These are phyloP conservation scores for Mrakia frigida DNA, from an alignment of 768 basidiomycete species.

Conservation along the genomic window DNA sequence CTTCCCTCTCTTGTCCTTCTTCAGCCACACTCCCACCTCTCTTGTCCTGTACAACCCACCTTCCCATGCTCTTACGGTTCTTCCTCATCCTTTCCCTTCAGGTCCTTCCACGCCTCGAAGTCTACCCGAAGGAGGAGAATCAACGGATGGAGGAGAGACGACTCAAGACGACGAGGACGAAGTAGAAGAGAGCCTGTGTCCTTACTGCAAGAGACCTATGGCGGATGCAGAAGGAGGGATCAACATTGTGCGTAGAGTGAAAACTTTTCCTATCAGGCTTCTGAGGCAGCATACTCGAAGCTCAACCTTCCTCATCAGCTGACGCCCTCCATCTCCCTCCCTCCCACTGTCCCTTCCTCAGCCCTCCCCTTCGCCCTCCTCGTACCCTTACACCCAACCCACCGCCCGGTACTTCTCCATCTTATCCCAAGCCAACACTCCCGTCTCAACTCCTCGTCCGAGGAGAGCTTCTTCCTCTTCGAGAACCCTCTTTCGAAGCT, in stretches of 20 bases:
- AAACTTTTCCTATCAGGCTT: too few species aligned
- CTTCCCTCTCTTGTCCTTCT: neutral
- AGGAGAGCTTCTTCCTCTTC: neutral
- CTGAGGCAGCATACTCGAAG: neutral
- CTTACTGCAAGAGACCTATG: constrained; percentile 8
- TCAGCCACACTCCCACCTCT: constrained; percentile 59
- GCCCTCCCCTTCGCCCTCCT: neutral
- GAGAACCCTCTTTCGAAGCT: neutral
- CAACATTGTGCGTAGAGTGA: neutral
- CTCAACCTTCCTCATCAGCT: neutral
- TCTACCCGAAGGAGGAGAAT: neutral
- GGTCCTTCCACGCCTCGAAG: neutral
- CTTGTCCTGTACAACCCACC: constrained; percentile 82
- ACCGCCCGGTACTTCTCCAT: constrained; percentile 27
- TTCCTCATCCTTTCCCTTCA: constrained; percentile 9
- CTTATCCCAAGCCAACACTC: constrained; percentile 29
- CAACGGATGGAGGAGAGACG: neutral
- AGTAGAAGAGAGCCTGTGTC: constrained; percentile 10
- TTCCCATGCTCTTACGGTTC: constrained; percentile 73
- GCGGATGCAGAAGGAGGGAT: neutral
- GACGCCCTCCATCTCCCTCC: neutral
- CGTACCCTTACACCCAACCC: neutral
- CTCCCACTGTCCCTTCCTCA: neutral
- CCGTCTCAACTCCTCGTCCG: constrained; percentile 13
- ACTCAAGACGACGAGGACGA: neutral